These are phyloP conservation scores for Mangifera indica DNA, from an alignment of 345 rosid species.

Conservation along the genomic window DNA sequence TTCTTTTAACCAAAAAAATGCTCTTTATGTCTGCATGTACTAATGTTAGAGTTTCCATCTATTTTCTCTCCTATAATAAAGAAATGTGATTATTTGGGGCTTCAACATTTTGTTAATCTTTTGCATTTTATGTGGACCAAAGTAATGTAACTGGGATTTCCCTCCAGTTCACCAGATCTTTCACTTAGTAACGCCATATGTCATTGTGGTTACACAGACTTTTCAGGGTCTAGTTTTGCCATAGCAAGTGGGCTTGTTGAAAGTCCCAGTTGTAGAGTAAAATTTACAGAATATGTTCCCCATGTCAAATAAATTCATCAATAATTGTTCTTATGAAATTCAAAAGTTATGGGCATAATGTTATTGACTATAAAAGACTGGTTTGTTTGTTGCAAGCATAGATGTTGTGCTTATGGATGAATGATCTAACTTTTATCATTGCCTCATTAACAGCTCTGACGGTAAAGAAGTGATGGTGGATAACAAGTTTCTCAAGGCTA, in stretches of 20 bases:
- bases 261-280: not conserved
- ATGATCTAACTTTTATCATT: not conserved
- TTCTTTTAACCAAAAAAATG: no score
- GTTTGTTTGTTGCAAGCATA: not conserved
- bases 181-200: not conserved
- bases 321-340: not conserved
- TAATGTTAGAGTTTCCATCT: no score
- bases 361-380: not conserved
- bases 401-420: not conserved
- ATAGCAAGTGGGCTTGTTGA: not conserved
- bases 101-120: no score
- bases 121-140: not conserved
- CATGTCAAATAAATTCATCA: not conserved
- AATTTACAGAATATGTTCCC: not conserved
- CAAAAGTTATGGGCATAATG: not conserved
- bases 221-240: not conserved
- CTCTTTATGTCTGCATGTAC: no score
- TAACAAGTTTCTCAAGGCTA: constrained; percentile 79
- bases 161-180: not conserved
- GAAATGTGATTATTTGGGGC: not conserved
- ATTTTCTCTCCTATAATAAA: no score
- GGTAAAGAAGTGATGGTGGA: constrained; percentile 85
- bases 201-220: not conserved
- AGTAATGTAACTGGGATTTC: not conserved
- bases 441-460: constrained; percentile 59